A percentile compares a stretch with the other conserved stretches of the same genome.
These are phyloP conservation scores for Pythium utonaiense DNA, from an alignment of 352 stramenopile genomes.

Conservation along the genomic window DNA sequence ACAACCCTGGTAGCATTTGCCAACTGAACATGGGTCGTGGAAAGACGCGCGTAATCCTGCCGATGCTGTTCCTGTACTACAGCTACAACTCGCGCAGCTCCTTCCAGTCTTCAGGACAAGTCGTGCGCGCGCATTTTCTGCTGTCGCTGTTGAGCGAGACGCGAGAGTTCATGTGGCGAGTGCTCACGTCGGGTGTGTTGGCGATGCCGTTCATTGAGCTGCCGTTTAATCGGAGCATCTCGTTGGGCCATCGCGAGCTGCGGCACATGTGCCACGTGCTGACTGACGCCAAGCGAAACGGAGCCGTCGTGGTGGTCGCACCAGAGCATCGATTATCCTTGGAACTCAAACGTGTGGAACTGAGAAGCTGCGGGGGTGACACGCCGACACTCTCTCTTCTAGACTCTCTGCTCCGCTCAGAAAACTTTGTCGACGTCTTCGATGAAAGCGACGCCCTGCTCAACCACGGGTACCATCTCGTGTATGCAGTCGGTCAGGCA, in stretches of 20 bases:
- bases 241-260: slow-evolving; percentile 27
- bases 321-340: slow-evolving; percentile 88
- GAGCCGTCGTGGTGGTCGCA: slow-evolving; percentile 67
- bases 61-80: slow-evolving; percentile 84
- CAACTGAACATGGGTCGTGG: slow-evolving; percentile 88
- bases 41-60: slow-evolving; percentile 88
- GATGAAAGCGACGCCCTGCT: slow-evolving; percentile 88
- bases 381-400: slow-evolving; percentile 20
- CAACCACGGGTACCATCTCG: slow-evolving; percentile 83
- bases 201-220: slow-evolving; percentile 48
- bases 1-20: slow-evolving; percentile 56
- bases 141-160: slow-evolving; percentile 59
- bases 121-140: slow-evolving; percentile 67
- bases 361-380: slow-evolving; percentile 13
- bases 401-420: slow-evolving; percentile 38
- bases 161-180: slow-evolving; percentile 56
- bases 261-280: slow-evolving; percentile 35
- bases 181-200: slow-evolving; percentile 43
- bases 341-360: slow-evolving; percentile 74
- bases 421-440: slow-evolving; percentile 73
- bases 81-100: slow-evolving; percentile 13
- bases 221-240: slow-evolving; percentile 65
- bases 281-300: slow-evolving; percentile 30
- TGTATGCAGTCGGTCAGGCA: slow-evolving; percentile 75
- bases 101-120: not conserved